Evolutionary conservation across 305 asterid genomes (phyloP).

Genomic region (Rubia occidens): DNA sequence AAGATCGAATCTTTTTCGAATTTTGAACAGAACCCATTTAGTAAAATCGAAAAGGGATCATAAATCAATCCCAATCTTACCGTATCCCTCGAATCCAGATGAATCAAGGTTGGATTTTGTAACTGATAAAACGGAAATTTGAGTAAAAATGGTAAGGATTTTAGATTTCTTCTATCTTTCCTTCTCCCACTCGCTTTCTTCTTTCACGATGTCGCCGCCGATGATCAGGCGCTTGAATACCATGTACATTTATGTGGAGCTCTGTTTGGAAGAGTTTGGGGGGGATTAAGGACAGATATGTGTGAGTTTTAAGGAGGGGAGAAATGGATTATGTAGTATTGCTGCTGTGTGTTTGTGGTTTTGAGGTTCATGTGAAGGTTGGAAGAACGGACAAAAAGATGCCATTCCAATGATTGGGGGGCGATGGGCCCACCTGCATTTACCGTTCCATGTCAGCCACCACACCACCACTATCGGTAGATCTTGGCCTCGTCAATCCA

Average conservation of each 20-base stretch:
- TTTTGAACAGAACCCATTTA: not conserved
- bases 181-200: conserved; percentile 69
- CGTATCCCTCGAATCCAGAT: conserved; percentile 13
- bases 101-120: not conserved
- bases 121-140: not conserved
- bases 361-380: not conserved
- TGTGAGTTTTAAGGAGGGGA: conserved; percentile 1
- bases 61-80: conserved; percentile 2
- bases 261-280: not conserved
- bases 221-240: conserved; percentile 58
- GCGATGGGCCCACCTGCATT: not conserved
- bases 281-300: not conserved
- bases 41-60: not conserved
- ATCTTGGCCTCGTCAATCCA: not conserved
- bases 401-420: conserved; percentile 23
- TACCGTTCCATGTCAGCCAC: conserved; percentile 16
- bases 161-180: conserved; percentile 35
- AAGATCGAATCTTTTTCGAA: conserved; percentile 12
- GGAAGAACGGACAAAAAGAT: conserved; percentile 13
- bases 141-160: not conserved
- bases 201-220: conserved; percentile 71
- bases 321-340: not conserved
- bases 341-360: not conserved
- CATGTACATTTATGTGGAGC: conserved; percentile 44
- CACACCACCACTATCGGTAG: conserved; percentile 4